Conservation (phyloP, 2,329 filamentous ascomycete species). For the Aureobasidium sp. region DNA sequence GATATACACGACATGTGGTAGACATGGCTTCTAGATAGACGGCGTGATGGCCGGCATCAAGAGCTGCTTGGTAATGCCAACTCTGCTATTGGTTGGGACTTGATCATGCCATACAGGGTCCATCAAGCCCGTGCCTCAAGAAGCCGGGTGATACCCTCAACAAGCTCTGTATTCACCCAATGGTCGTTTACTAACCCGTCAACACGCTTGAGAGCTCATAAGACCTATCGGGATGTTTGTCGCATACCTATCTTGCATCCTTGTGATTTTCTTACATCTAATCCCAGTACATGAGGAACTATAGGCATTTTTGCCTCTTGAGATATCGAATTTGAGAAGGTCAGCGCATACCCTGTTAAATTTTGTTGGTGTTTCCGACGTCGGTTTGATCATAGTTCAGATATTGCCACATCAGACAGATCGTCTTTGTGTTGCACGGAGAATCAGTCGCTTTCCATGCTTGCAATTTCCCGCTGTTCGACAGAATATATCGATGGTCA, state of each 20-base stretch:
- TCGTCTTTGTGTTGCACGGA: not conserved
- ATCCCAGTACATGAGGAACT: too few relatives aligned
- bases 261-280: too few relatives aligned
- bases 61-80: not conserved
- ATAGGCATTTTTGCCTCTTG: too few relatives aligned
- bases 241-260: too few relatives aligned
- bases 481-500: not conserved
- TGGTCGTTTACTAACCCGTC: not conserved
- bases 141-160: not conserved
- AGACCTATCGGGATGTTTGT: too few relatives aligned
- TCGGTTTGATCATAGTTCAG: not conserved
- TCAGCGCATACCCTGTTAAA: fast-evolving
- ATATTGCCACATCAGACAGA: not conserved
- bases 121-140: not conserved
- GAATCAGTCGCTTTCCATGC: not conserved
- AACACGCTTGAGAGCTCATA: too few relatives aligned
- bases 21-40: too few relatives aligned
- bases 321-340: not conserved
- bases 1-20: not conserved
- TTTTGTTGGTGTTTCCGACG: not conserved
- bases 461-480: not conserved
- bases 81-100: not conserved
- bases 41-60: not conserved
- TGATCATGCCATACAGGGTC: not conserved
- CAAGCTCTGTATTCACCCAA: not conserved